Evolutionary conservation across 163 green algal species (phyloP).

Genomic region (Chloromonas sp.): DNA sequence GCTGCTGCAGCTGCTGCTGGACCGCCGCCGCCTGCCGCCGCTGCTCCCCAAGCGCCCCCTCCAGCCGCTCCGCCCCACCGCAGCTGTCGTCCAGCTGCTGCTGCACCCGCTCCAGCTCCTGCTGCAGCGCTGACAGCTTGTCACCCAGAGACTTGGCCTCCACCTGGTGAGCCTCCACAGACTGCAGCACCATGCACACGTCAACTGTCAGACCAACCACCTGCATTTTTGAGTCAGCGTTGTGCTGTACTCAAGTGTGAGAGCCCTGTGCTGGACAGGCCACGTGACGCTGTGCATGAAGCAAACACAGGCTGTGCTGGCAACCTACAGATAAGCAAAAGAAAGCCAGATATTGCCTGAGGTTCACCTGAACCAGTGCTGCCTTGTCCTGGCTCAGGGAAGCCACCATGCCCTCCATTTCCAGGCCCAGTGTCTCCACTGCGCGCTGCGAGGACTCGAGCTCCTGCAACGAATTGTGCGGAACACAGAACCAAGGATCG

Average conservation of each 20-base stretch:
- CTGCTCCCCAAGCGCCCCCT: background rate
- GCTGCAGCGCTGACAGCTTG: background rate
- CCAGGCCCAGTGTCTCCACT: no score
- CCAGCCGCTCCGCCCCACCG: background rate
- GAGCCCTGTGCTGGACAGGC: no score
- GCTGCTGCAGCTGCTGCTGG: background rate
- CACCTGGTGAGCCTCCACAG: no score
- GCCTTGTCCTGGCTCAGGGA: background rate
- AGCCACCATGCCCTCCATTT: background rate
- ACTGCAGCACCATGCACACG: no score
- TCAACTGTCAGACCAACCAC: no score
- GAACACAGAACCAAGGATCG: no score
- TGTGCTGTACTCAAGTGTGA: no score
- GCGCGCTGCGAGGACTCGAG: no score
- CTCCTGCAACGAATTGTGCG: no score
- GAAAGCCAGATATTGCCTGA: background rate
- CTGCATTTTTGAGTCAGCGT: no score
- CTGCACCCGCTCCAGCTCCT: background rate
- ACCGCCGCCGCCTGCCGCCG: background rate
- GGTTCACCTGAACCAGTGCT: background rate
- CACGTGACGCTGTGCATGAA: no score
- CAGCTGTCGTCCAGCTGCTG: conserved; percentile 10
- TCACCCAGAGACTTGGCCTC: background rate
- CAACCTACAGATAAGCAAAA: background rate
- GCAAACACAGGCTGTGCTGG: no score